Conservation (phyloP, 2,329 filamentous ascomycete genomes). For the Paraphoma sp. region DNA sequence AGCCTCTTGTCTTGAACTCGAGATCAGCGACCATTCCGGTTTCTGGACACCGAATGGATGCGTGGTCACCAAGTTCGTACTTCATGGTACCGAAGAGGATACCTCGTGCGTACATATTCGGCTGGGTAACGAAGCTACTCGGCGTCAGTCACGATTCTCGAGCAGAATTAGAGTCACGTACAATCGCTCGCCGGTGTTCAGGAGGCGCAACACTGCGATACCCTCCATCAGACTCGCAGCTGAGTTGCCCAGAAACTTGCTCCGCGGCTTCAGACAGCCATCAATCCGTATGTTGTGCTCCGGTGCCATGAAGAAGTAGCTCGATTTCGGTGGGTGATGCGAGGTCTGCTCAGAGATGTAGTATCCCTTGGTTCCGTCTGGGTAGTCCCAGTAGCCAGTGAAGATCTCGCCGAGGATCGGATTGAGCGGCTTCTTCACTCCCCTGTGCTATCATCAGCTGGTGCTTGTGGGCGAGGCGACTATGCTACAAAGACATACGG, state of each 20-base stretch:
- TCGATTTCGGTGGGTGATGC: conserved; percentile 97
- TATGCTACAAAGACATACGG: conserved; percentile 66
- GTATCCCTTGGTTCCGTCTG: conserved; percentile 83
- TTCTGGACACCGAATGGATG: conserved; percentile 89
- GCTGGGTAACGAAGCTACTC: conserved; percentile 84
- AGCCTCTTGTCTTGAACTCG: conserved; percentile 98
- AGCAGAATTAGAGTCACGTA: conserved; percentile 53
- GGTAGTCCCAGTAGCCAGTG: conserved; percentile 93
- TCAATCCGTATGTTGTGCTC: conserved; percentile 94
- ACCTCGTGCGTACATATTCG: conserved; percentile 98
- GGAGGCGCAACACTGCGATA: conserved; percentile 81
- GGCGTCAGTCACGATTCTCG: neutral
- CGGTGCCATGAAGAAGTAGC: conserved; percentile 98
- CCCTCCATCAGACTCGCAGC: conserved; percentile 99
- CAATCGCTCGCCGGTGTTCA: conserved; percentile 92
- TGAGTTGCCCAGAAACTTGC: conserved; percentile 95
- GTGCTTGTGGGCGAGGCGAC: conserved; percentile 12
- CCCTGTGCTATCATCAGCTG: conserved; percentile 61
- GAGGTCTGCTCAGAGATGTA: conserved; percentile 98
- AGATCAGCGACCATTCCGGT: conserved; percentile 86
- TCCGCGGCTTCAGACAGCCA: conserved; percentile 91
- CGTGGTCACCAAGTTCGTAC: conserved; percentile 96
- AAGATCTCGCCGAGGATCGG: conserved; percentile 95
- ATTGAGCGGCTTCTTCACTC: conserved; percentile 97
- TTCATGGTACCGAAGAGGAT: conserved; percentile 99